Percentiles rank a stretch among this genome's conserved stretches.
These are phyloP conservation scores for Cerioporus squamosus DNA, from an alignment of 1,284 basidiomycete species.

Conservation along the genomic window DNA sequence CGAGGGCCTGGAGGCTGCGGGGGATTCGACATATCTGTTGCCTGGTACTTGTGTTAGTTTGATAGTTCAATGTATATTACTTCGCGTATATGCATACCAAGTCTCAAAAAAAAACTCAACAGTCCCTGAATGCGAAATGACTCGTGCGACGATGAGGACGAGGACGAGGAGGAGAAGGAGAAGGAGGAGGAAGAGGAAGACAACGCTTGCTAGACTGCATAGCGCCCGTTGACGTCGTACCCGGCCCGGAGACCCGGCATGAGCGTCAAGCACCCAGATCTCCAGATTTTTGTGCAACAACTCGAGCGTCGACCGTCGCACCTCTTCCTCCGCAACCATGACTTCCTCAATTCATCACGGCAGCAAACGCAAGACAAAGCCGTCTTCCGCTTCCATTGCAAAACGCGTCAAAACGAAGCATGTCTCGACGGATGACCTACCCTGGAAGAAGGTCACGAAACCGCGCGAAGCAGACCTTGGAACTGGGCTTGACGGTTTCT, in stretches of 20 bases:
- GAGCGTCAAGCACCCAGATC: no score
- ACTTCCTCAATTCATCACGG: not conserved
- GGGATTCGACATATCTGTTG: conserved; percentile 30
- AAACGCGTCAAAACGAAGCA: conserved; percentile 35
- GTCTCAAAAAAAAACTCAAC: no score
- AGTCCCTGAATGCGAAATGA: no score
- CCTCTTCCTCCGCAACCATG: not conserved
- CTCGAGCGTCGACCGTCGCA: no score
- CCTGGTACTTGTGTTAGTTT: no score
- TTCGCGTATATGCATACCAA: no score
- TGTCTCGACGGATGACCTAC: conserved; percentile 50
- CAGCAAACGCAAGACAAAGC: conserved; percentile 19
- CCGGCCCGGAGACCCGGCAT: not conserved
- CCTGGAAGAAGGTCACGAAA: conserved; percentile 66
- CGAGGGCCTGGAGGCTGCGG: conserved; percentile 13
- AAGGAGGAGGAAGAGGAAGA: no score
- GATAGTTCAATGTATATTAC: no score
- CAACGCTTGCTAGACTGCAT: no score
- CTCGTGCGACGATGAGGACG: no score
- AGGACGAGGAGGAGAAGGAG: no score
- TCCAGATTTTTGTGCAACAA: no score
- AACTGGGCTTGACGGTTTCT: conserved; percentile 78
- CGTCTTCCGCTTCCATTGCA: conserved; percentile 18
- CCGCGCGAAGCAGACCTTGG: conserved; percentile 58
- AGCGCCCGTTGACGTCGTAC: not conserved